Evolutionary conservation across 2,329 filamentous ascomycete species (phyloP), one percentile per base, ranked within the genome.

Genomic region (Dryadomyces quercivorus): DNA sequence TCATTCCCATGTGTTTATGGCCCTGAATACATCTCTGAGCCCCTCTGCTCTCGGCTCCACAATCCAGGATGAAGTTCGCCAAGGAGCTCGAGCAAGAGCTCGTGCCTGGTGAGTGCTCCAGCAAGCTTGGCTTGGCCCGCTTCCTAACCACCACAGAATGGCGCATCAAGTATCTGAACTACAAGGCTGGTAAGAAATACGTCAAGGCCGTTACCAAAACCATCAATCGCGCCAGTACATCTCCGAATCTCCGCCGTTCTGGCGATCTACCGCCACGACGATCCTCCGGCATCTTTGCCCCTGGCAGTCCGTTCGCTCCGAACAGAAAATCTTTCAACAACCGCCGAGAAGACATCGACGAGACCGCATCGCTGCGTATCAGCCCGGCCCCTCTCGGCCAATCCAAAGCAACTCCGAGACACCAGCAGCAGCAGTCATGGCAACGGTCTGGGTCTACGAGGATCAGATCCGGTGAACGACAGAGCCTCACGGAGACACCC

Each of bases 151-250:
- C 18, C n/a, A 9, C 61, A 84, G 81, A 97, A 80, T 97, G 92
- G 92, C 82, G 87, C 64, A 80, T 84, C 67, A 95, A 95, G 69
- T 97, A 96, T 69, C 78, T 97, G 62, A 82, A 96, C 70, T 97
- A 97, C 76, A 95, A 95, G 77, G 83, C 83, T 55, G 92, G 90
- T 57, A 97, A 97, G 72, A 96, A 96, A 72, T 85, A 90, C 66
- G 77, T 97, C 68, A 97, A 96, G 69, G 83, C 82, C 55, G 84
- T 96, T 52, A 71, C 77, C 22, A 80, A 85, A 58, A 88, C 89
- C 56, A 77, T 93, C 58, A 76, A 79, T 72, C 70, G 81, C 72
- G 68, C 80, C 66, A 73, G 78, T 57, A 6, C 72, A 56, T 78
- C 80, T 0, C 78, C 82, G 10, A 66, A 63, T 47, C 58, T 65